These are phyloP conservation scores for Phytophthora cajani DNA, from an alignment of 352 stramenopile species.

Conservation along the genomic window DNA sequence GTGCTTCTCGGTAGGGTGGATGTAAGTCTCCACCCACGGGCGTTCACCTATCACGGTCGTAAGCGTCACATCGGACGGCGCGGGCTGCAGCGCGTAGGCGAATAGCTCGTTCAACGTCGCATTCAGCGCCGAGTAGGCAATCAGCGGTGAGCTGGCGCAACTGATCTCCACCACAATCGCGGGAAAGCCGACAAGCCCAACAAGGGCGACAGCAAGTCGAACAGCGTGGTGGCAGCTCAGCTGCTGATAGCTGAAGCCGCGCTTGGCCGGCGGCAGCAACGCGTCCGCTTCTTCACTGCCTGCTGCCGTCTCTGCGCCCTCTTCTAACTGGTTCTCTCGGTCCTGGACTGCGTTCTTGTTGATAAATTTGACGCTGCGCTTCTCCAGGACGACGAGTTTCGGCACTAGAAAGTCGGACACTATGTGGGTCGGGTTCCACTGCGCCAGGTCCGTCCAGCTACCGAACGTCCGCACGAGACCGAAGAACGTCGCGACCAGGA, in stretches of 20 bases:
- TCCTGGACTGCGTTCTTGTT: constrained; percentile 33
- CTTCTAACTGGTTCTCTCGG: neutral
- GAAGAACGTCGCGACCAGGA: constrained; percentile 26
- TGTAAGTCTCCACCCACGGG: constrained; percentile 18
- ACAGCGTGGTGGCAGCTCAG: constrained; percentile 13
- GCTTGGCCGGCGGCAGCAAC: constrained; percentile 9
- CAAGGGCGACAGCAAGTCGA: constrained; percentile 3
- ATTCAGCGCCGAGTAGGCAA: constrained; percentile 31
- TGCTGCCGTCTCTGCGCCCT: neutral
- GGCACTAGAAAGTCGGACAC: constrained; percentile 19
- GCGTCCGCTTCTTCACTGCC: constrained; percentile 14
- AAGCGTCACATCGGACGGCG: constrained; percentile 9
- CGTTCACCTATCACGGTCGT: constrained; percentile 11
- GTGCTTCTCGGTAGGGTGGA: constrained; percentile 33
- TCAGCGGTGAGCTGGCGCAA: constrained; percentile 11
- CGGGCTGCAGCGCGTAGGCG: constrained; percentile 11
- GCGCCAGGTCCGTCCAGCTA: constrained; percentile 19
- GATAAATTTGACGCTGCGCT: constrained; percentile 16
- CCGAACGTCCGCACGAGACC: constrained; percentile 13
- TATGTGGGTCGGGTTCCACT: constrained; percentile 25
- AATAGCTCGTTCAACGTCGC: constrained; percentile 41
- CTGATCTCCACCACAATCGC: constrained; percentile 18
- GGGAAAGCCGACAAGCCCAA: constrained; percentile 22
- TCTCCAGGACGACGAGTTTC: constrained; percentile 22
- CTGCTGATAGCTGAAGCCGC: constrained; percentile 1